Evolutionary conservation across 805 yeast genomes (phyloP).

Genomic region (Kurtzmaniella fragi): DNA sequence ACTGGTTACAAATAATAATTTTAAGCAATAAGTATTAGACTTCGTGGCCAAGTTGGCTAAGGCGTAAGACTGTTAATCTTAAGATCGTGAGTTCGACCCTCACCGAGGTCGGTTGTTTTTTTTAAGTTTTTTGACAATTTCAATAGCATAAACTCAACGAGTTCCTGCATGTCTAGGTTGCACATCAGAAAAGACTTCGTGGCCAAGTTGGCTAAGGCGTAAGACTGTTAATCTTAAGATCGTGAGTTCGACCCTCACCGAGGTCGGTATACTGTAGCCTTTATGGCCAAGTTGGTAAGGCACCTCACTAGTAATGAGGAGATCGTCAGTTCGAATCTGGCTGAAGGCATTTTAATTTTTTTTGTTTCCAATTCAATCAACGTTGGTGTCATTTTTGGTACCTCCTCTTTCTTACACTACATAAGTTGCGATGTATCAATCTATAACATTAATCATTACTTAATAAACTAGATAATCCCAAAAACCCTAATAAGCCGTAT

Average conservation of each 20-base stretch:
- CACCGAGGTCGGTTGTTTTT: conserved; percentile 23
- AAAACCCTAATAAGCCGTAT: conserved; percentile 66
- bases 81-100: conserved; percentile 29
- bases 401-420: no score
- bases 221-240: conserved; percentile 32
- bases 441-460: conserved; percentile 11
- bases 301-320: conserved; percentile 34
- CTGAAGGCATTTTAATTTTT: conserved; percentile 18
- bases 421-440: no score
- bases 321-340: conserved; percentile 31
- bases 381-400: no score
- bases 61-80: conserved; percentile 16
- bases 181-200: conserved; percentile 14
- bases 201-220: conserved; percentile 33
- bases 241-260: conserved; percentile 37
- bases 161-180: no score
- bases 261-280: conserved; percentile 20
- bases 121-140: no score
- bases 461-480: conserved; percentile 67
- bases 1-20: no score
- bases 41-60: conserved; percentile 10
- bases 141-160: no score
- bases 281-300: conserved; percentile 31
- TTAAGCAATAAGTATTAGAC: no score
- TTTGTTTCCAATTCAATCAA: no score